Evolutionary conservation across 2,329 filamentous ascomycete species (phyloP), one percentile per base, ranked within the genome.

Genomic region (Didymella keratinophila): DNA sequence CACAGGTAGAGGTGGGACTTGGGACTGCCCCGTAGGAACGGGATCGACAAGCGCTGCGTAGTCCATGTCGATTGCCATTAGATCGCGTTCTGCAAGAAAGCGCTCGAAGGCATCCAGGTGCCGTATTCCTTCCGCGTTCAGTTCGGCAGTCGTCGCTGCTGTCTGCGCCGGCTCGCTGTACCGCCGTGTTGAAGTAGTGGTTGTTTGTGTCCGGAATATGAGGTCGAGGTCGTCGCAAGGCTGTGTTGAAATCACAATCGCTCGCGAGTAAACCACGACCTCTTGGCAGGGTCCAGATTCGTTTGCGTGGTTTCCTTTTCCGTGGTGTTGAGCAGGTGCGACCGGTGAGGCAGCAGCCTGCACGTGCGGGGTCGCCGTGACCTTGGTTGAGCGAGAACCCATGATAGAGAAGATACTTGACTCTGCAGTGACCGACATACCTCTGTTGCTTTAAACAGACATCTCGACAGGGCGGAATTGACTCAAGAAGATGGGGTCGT

Each of bases 321-420:
- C 41, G 36, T 65, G 52, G 34, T 63, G 51, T 46, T 52, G 54
- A 54, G 58, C 56, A 53, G 25, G 50, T 53, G 44, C 55, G 30
- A 49, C 49, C 44, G 43, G 18, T 49, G 58, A 65, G 61, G 65
- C 62, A 53, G 49, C 61, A 62, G 61, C 65, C 46, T 64, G 58
- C 55, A 56, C 61, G 39, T 61, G 65, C 50, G 42, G 55, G 41
- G 55, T 62, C 39, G 60, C 57, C 60, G 63, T 62, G 36, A 64
- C 59, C 45, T 68, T 68, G 54, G 65, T 73, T 23, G 69, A 44
- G 52, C 62, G 68, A 46, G 70, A 71, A 60, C 69, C 73, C 71
- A 74, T 75, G 14, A 43, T 58, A 25, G 45, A 52, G 11, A 46
- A 50, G 34, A 58, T 45, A 36, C 21, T 18, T 18, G 46, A 27